Evolutionary conservation across 306 rosid species (phyloP), one percentile per base, ranked within the genome.

Genomic region (Cicer yamashitae): DNA sequence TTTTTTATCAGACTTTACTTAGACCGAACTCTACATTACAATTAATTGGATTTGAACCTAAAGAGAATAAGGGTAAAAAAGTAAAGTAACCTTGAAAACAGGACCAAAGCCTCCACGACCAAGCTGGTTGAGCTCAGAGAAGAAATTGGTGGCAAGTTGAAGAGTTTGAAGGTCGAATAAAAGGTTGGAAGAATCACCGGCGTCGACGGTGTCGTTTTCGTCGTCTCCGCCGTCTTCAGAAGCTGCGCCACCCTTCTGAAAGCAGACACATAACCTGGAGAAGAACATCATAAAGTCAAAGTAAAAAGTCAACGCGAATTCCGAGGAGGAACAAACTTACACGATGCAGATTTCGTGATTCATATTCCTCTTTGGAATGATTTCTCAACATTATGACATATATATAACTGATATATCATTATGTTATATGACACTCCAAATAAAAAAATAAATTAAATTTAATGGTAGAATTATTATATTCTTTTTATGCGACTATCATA

Each of bases 91-190:
- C 98, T 88, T 93, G 84, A 75, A 93, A 18, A 93, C 98, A 5
- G 96, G 96, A 6, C 98, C 98, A 68, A 93, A 93, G n/a, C 98
- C 98, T 6, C 98, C 98, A 61, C 88, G 97, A 15, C 98, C 98
- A 50, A 93, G 93, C 65, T 86, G 84, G 73, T 93, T 93, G 43
- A 81, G 65, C 5, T 83, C 85, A 62, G 93, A 86, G 88, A 93
- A 93, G 84, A 84, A 88, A 71, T 86, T 82, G 61, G 98, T 91
- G 40, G 98, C 98, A 39, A 88, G 79, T 60, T 93, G 91, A 46
- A 93, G 86, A 54, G 89, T 7, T 6, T 72, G 83, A 71, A 93
- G 89, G 6, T 74, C 82, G 58, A 81, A 93, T 67, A 93, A 84
- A 14, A 91, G 72, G 64, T 87, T 88, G 12, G 41, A 75, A 0